A percentile compares a stretch with the other conserved stretches of the same genome.
Evolutionary conservation across 2,329 filamentous ascomycete species (phyloP).

Genomic region (Aspergillus unguis): DNA sequence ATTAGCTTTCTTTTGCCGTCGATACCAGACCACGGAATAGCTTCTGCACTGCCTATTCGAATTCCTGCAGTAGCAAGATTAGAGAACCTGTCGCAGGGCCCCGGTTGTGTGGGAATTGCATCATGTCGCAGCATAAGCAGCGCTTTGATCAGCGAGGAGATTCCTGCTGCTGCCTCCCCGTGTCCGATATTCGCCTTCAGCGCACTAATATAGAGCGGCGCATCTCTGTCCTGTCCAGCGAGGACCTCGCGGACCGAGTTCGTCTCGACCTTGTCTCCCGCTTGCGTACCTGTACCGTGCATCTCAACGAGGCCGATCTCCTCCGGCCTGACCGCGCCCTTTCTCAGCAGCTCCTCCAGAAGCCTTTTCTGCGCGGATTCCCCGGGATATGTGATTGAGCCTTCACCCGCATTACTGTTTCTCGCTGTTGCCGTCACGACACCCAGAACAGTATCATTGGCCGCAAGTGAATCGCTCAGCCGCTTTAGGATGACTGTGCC

Average conservation of each 20-base stretch:
- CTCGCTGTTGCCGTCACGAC: conserved; percentile 3
- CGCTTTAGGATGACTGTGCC: conserved; percentile 9
- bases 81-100: not conserved
- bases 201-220: conserved; percentile 27
- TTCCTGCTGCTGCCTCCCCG: conserved; percentile 32
- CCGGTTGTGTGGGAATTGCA: not conserved
- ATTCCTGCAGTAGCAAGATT: too few relatives aligned
- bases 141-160: conserved; percentile 34
- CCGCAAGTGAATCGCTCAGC: conserved; percentile 1
- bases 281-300: conserved; percentile 12
- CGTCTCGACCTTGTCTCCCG: conserved; percentile 8
- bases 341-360: not conserved
- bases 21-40: too few relatives aligned
- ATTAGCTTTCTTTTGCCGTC: too few relatives aligned
- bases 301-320: conserved; percentile 5
- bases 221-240: not conserved
- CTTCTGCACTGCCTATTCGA: too few relatives aligned
- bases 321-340: not conserved
- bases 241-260: not conserved
- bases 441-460: conserved; percentile 5
- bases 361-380: not conserved
- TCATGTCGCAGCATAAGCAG: not conserved
- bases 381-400: not conserved
- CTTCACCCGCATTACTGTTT: conserved; percentile 1
- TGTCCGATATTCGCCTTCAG: conserved; percentile 36